Evolutionary conservation across 305 asterid genomes (phyloP).

Genomic region (Fraxinus dipetala): DNA sequence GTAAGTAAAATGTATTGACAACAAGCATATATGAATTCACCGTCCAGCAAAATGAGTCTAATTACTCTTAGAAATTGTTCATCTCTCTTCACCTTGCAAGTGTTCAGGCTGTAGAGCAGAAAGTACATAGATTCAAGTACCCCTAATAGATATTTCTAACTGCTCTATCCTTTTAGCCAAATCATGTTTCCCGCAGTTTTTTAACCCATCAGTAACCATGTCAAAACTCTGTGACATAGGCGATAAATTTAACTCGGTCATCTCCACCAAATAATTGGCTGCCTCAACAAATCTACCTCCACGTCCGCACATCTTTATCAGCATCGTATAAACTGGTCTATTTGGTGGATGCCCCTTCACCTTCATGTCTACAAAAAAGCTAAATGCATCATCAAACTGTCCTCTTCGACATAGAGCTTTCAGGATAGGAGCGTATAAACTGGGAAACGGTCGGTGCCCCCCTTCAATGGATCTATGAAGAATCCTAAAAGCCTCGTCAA

Average conservation of each 20-base stretch:
- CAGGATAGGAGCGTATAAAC: slow-evolving; percentile 83
- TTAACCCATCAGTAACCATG: slow-evolving; percentile 82
- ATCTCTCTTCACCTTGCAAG: not conserved
- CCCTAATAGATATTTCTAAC: slow-evolving; percentile 65
- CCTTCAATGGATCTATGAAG: slow-evolving; percentile 78
- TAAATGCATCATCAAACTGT: slow-evolving; percentile 81
- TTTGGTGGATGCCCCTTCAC: slow-evolving; percentile 93
- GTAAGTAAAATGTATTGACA: not conserved
- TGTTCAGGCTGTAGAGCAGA: slow-evolving; percentile 3
- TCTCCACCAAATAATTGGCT: slow-evolving; percentile 88
- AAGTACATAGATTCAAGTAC: slow-evolving; percentile 35
- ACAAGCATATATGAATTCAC: not conserved
- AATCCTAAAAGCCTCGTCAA: slow-evolving; percentile 68
- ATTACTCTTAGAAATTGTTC: not conserved
- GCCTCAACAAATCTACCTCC: slow-evolving; percentile 90
- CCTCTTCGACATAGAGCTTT: slow-evolving; percentile 71
- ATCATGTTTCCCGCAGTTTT: slow-evolving; percentile 86
- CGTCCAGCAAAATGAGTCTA: not conserved
- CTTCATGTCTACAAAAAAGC: slow-evolving; percentile 89
- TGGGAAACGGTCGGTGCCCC: slow-evolving; percentile 85
- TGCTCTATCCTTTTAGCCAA: slow-evolving; percentile 74
- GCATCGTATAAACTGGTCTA: slow-evolving; percentile 83
- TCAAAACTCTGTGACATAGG: slow-evolving; percentile 85
- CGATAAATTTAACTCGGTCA: slow-evolving; percentile 63
- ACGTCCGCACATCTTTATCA: slow-evolving; percentile 80